Evolutionary conservation across 1,139 yeast genomes (phyloP).

Genomic region (Magnusiomyces magnusii): DNA sequence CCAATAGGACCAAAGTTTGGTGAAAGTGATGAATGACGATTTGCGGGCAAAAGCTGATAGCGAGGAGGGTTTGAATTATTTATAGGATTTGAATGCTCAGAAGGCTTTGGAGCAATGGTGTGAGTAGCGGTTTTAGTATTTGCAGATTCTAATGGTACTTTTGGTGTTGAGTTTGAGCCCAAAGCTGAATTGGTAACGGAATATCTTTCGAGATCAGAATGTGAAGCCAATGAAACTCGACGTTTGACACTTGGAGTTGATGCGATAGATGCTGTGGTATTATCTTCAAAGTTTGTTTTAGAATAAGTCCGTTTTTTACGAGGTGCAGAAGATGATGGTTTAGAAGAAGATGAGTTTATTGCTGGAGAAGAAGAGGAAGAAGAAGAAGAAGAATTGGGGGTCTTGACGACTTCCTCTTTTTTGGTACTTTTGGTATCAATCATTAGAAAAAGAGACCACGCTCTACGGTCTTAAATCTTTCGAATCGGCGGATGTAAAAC

Average conservation of each 20-base stretch:
- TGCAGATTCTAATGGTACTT: not conserved
- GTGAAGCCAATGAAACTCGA: not conserved
- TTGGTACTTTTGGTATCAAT: too few relatives aligned
- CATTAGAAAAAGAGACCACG: too few relatives aligned
- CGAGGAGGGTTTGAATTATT: too few relatives aligned
- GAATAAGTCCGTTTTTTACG: not conserved
- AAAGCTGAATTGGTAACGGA: too few relatives aligned
- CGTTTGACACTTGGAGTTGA: not conserved
- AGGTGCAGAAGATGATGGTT: not conserved
- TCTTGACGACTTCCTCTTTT: not conserved
- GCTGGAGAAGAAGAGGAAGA: too few relatives aligned
- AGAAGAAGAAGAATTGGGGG: not conserved
- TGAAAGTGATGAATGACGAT: not conserved
- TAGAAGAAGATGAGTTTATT: too few relatives aligned
- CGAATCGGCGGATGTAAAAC: too few relatives aligned
- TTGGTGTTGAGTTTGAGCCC: too few relatives aligned
- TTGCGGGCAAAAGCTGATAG: too few relatives aligned
- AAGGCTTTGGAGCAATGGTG: not conserved
- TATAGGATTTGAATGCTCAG: not conserved
- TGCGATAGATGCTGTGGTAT: not conserved
- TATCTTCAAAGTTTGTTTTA: not conserved
- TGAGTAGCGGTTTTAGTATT: too few relatives aligned
- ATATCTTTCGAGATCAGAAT: too few relatives aligned
- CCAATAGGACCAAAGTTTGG: not conserved
- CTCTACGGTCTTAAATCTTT: too few relatives aligned